Percentiles rank a stretch among this genome's conserved stretches.
Evolutionary conservation across 2,329 filamentous ascomycete genomes (phyloP).

Genomic region (Fusarium pseudograminearum): DNA sequence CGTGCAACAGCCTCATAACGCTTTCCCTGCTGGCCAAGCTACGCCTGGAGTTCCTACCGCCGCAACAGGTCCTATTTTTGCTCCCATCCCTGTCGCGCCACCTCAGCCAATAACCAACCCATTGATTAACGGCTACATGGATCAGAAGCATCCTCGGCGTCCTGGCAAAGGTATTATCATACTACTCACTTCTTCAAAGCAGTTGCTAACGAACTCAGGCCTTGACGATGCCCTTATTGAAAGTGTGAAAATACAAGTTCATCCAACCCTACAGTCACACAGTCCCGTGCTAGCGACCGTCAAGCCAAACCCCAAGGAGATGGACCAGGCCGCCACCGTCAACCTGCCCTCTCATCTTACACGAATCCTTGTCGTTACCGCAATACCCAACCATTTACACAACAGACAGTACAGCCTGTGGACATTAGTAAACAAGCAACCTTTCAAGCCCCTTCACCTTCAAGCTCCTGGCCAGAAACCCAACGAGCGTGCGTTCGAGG

Average conservation of each 20-base stretch:
- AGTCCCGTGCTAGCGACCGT: constrained; percentile 73
- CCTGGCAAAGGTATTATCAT: constrained; percentile 57
- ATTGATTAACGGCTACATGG: constrained; percentile 50
- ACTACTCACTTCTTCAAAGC: too few relatives aligned
- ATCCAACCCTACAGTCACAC: constrained; percentile 72
- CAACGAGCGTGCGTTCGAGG: constrained; percentile 79
- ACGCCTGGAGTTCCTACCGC: constrained; percentile 3
- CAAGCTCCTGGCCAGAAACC: constrained; percentile 68
- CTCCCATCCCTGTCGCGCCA: constrained; percentile 35
- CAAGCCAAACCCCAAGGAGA: constrained; percentile 72
- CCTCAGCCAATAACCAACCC: constrained; percentile 47
- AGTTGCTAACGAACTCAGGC: constrained; percentile 55
- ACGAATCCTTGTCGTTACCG: constrained; percentile 77
- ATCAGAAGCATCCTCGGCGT: constrained; percentile 55
- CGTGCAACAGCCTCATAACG: constrained; percentile 19
- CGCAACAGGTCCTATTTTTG: constrained; percentile 17
- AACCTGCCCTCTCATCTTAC: constrained; percentile 75
- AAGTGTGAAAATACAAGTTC: constrained; percentile 73
- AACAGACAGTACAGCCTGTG: constrained; percentile 81
- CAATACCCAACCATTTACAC: constrained; percentile 71
- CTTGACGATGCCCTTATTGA: constrained; percentile 73
- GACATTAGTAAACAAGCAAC: constrained; percentile 75
- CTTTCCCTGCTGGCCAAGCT: constrained; percentile 38
- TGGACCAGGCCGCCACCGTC: constrained; percentile 79
- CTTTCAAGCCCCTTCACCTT: constrained; percentile 62